Conservation (phyloP, 176 grass and related monocot genomes). For the Triticum urartu region DNA sequence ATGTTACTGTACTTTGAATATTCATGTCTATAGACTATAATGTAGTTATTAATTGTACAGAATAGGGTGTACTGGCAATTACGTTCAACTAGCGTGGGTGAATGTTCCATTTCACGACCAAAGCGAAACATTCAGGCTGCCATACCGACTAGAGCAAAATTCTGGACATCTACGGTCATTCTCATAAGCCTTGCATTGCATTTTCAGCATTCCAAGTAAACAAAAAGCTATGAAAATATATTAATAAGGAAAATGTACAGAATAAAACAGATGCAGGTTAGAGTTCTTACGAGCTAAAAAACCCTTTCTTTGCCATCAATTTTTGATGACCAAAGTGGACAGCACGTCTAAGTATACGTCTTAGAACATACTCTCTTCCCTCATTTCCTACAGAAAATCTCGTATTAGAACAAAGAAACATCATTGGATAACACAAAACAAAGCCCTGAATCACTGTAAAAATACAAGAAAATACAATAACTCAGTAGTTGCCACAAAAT, state of each 20-base stretch:
- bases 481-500: background rate
- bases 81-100: background rate
- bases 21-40: background rate
- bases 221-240: constrained; percentile 1
- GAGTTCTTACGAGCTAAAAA: constrained; percentile 80
- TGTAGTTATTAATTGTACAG: background rate
- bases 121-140: background rate
- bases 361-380: constrained; percentile 92
- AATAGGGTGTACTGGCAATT: background rate
- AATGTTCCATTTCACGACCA: background rate
- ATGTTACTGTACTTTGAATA: background rate
- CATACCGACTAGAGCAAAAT: background rate
- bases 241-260: background rate
- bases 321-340: constrained; percentile 88
- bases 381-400: constrained; percentile 63
- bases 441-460: background rate
- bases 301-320: constrained; percentile 65
- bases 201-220: background rate
- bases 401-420: constrained; percentile 3
- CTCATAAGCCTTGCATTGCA: background rate
- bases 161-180: background rate
- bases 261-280: background rate
- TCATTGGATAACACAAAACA: background rate
- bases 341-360: constrained; percentile 85
- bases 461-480: constrained; percentile 9